Evolutionary conservation across 169 alveolate genomes (phyloP), one percentile per base, ranked within the genome.

Genomic region (Ichthyophthirius multifiliis): DNA sequence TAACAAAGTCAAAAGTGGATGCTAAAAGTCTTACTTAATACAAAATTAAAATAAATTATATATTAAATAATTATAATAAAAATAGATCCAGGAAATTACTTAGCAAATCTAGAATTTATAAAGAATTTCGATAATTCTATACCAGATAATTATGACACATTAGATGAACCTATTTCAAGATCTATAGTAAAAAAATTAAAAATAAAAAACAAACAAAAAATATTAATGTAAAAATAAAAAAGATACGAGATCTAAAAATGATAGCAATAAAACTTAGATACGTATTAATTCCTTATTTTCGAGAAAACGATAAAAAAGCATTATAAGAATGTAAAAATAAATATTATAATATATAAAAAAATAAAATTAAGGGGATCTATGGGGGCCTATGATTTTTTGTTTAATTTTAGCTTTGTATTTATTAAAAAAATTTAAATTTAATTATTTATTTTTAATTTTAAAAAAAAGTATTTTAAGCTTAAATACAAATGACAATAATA

Each of bases 331-430:
- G 92, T 86, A 86, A n/a, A n/a, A n/a, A n/a, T n/a, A n/a, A n/a
- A n/a, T n/a, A 6, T 32, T 15, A 32, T 34, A 3, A 13, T 13
- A 27, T 30, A 46, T 15, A 32, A 1, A 37, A 67, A 20, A 37
- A 6, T 74, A 43, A 18, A 32, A 62, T 64, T 41, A 81, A 88
- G 92, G 96, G 97, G 97, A 93, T 81, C 79, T 93, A 76, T 93
- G 97, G 97, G 97, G 97, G 12, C 97, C 97, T 15, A 78, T 93
- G 41, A 48, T 93, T 4, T 89, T 93, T 46, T 93, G 95, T 74
- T 82, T 93, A 27, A 74, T 89, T 62, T 88, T 88, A 62, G 82
- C 93, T 32, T 75, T 87, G 81, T 84, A 81, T 35, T n/a, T n/a
- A n/a, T n/a, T n/a, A n/a, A n/a, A n/a, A n/a, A n/a, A n/a, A n/a